phyloP scores from a whole-genome alignment of 805 yeast genomes.

The Candida ficus region DNA sequence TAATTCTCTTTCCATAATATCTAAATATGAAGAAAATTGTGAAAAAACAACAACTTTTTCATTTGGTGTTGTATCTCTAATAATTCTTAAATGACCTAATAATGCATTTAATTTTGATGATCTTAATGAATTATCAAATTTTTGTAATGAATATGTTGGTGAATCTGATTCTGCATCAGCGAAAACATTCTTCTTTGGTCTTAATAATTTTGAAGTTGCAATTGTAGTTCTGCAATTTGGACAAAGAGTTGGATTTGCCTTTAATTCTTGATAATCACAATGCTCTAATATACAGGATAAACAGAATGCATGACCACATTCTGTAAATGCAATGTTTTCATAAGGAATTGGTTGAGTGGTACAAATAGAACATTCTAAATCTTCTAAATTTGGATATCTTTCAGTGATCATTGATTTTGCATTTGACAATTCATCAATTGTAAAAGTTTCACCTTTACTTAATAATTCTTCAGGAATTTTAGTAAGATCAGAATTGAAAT shows the following conservation, averaged over 20 bases:
- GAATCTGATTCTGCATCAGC: constrained; percentile 23
- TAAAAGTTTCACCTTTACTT: constrained; percentile 3
- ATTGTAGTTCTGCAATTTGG: constrained; percentile 70
- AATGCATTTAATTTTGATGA: constrained; percentile 75
- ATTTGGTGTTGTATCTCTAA: constrained; percentile 51
- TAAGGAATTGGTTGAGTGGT: constrained; percentile 57
- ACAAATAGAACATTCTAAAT: constrained; percentile 82
- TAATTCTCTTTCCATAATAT: constrained; percentile 63
- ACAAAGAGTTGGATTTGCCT: constrained; percentile 48
- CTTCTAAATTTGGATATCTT: constrained; percentile 30
- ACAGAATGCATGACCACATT: constrained; percentile 82
- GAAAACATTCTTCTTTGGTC: constrained; percentile 16
- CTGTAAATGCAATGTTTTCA: constrained; percentile 53
- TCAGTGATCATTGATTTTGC: constrained; percentile 25
- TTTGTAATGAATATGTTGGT: constrained; percentile 9
- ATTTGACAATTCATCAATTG: constrained; percentile 12
- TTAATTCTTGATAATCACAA: constrained; percentile 56
- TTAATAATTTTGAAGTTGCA: constrained; percentile 39
- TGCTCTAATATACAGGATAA: constrained; percentile 68
- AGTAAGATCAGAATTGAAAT: constrained; percentile 1
- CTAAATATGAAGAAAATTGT: constrained; percentile 81
- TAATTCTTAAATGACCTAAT: constrained; percentile 47
- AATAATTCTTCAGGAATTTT: constrained; percentile 21
- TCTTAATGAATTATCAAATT: constrained; percentile 30
- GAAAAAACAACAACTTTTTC: constrained; percentile 85